phyloP scores from a whole-genome alignment of 1,139 yeast species.

The Hansenula lynferdii region DNA sequence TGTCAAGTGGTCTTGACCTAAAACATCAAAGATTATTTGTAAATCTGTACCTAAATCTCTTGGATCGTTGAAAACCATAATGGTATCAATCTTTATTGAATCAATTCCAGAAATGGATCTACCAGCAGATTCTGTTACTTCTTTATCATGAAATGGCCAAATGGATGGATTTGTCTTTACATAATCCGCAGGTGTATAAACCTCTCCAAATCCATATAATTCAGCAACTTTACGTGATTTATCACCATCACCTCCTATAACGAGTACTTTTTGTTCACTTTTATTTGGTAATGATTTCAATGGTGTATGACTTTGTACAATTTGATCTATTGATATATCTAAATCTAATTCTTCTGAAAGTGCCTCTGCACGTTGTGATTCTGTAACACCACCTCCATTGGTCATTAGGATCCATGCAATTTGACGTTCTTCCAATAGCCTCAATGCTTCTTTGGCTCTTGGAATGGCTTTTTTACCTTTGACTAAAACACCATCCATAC shows the following conservation, averaged over 20 bases:
- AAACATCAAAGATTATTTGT: constrained; percentile 70
- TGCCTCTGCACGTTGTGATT: constrained; percentile 52
- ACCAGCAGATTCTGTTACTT: constrained; percentile 43
- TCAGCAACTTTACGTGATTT: constrained; percentile 66
- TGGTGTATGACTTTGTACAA: constrained; percentile 92
- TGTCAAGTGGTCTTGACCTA: constrained; percentile 56
- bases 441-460: constrained; percentile 62
- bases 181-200: constrained; percentile 72
- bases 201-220: constrained; percentile 77
- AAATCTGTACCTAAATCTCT: constrained; percentile 85
- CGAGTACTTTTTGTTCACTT: constrained; percentile 56
- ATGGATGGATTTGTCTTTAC: constrained; percentile 52
- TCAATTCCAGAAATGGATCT: constrained; percentile 25
- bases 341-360: constrained; percentile 48
- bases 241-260: constrained; percentile 81
- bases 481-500: constrained; percentile 89
- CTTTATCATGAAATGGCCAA: constrained; percentile 69
- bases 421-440: constrained; percentile 44
- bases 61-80: constrained; percentile 87
- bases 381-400: constrained; percentile 89
- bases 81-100: constrained; percentile 60
- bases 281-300: constrained; percentile 54
- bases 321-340: constrained; percentile 50
- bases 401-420: constrained; percentile 84
- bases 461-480: constrained; percentile 71